Conservation (phyloP, 768 basidiomycete species). For the Pulveroboletus sp. region DNA sequence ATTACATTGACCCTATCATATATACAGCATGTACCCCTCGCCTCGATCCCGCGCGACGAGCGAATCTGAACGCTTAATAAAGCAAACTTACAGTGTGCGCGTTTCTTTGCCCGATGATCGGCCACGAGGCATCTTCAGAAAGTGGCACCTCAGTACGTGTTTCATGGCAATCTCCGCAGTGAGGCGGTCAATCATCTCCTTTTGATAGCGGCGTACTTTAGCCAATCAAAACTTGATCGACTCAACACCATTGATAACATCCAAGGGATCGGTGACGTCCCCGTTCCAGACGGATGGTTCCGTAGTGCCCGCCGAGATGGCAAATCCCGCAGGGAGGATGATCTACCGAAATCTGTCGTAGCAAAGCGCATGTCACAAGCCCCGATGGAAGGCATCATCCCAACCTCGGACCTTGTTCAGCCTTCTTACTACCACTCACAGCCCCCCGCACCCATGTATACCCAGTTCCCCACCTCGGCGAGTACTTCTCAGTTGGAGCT, state of each 20-base stretch:
- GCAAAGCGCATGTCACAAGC: slow-evolving; percentile 34
- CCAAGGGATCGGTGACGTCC: slow-evolving; percentile 58
- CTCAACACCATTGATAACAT: slow-evolving; percentile 71
- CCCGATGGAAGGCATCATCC: slow-evolving; percentile 28
- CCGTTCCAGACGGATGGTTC: slow-evolving; percentile 75
- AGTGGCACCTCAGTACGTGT: slow-evolving; percentile 52
- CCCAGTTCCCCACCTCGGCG: slow-evolving; percentile 33
- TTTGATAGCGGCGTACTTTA: slow-evolving; percentile 74
- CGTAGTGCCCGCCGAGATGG: slow-evolving; percentile 72
- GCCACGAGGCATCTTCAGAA: slow-evolving; percentile 39
- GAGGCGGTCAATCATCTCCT: slow-evolving; percentile 5
- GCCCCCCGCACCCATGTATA: slow-evolving; percentile 20
- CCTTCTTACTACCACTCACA: slow-evolving; percentile 23
- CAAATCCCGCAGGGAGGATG: slow-evolving; percentile 35
- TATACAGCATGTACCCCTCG: slow-evolving; percentile 36
- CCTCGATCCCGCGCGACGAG: slow-evolving; percentile 38
- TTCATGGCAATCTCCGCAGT: slow-evolving; percentile 31
- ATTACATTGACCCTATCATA: slow-evolving; percentile 15
- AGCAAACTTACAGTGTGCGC: slow-evolving; percentile 52
- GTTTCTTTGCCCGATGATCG: slow-evolving; percentile 44
- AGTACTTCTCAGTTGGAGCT: slow-evolving; percentile 25
- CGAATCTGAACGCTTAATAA: slow-evolving; percentile 44
- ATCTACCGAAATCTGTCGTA: slow-evolving; percentile 48
- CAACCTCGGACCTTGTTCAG: slow-evolving; percentile 18
- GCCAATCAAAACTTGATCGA: slow-evolving; percentile 67